Evolutionary conservation across 768 basidiomycete genomes (phyloP).

Genomic region (Termitomyces sp.): DNA sequence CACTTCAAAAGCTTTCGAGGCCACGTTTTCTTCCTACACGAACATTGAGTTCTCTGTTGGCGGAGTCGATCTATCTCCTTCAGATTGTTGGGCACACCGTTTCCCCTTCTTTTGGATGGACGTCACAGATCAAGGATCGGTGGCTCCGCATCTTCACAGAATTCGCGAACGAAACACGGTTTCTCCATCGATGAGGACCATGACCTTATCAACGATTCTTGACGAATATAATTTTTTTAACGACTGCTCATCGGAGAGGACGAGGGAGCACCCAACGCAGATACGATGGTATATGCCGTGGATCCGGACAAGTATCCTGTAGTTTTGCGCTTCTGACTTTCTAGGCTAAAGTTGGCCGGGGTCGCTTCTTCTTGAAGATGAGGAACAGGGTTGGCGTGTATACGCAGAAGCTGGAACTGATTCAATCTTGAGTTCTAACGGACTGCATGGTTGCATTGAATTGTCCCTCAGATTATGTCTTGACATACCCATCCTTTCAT

Average conservation of each 20-base stretch:
- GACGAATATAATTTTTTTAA: constrained; percentile 25
- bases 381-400: constrained; percentile 4
- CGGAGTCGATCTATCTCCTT: constrained; percentile 21
- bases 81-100: constrained; percentile 2
- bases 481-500: constrained; percentile 7
- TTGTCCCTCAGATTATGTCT: constrained; percentile 4
- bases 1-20: constrained; percentile 6
- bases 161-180: constrained; percentile 17
- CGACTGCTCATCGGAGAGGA: constrained; percentile 7
- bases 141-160: constrained; percentile 9
- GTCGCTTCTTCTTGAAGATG: constrained; percentile 13
- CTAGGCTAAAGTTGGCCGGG: constrained; percentile 4
- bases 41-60: constrained; percentile 16
- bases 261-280: background rate
- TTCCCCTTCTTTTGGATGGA: background rate
- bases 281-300: background rate
- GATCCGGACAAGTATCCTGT: constrained; percentile 6
- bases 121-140: constrained; percentile 6
- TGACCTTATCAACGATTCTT: constrained; percentile 31
- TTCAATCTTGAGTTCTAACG: constrained; percentile 13
- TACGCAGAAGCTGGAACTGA: constrained; percentile 7
- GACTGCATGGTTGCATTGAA: background rate
- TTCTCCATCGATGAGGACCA: constrained; percentile 22
- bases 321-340: constrained; percentile 4
- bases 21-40: constrained; percentile 22